Evolutionary conservation across 1,284 basidiomycete species (phyloP), one percentile per base, ranked within the genome.

Genomic region (Xanthoconium separans): DNA sequence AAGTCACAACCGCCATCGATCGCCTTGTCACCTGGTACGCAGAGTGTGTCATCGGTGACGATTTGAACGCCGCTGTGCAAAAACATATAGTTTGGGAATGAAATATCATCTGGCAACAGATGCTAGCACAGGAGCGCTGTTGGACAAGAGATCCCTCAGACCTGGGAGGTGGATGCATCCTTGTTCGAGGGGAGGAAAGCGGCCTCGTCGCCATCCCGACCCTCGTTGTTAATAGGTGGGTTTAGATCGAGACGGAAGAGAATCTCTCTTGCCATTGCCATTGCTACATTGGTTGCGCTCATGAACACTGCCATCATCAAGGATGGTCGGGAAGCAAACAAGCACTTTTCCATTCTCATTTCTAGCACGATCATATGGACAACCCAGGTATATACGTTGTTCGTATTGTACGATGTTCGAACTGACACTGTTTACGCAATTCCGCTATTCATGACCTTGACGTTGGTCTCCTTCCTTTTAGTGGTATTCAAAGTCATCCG

Each of bases 351-450:
- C 0, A 82, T 99, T 60, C 75, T 99, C 50, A 78, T 90, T 2
- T 93, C 98, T 64, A 93, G 93, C 61, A 98, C 95, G 10, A 82
- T 98, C 40, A 75, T 98, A 48, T 99, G 96, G 97, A 95, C 95
- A 11, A 91, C 94, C 10, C 96, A 99, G 83, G 92, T 91, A 12
- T 16, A 50, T 55, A 15, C 16, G 29, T 1, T 12, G 7, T 24
- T 8, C 9, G 20, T 47, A 36, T 31, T 6, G 22, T 24, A 22
- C 47, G 16, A 50, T 33, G 16, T 31, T 31, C 15, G 31, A 41
- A n/a, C 42, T 63, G 37, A 68, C 50, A 34, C 3, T 18, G 36
- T 57, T n/a, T 63, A 93, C 90, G 95, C 95, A 18, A 95, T 99
- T 50, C 95, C 96, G 3, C 80, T 99, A 3, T 99, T 99, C 64